Conservation (phyloP, 1,139 yeast species). For the Sugiyamaella castrensis region DNA sequence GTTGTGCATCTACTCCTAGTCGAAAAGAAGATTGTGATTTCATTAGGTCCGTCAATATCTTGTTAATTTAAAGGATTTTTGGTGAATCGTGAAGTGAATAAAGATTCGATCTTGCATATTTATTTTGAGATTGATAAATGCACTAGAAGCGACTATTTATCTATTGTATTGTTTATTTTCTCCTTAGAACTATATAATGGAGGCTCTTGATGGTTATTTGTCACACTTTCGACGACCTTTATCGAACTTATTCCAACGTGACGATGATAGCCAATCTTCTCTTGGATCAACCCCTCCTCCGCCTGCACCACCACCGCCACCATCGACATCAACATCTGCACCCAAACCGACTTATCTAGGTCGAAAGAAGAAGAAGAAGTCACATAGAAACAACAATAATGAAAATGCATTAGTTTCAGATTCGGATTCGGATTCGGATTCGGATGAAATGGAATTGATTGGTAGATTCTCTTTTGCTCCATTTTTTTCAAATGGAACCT, state of each 20-base stretch:
- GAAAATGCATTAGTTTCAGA: neutral
- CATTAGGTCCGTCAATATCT: no score
- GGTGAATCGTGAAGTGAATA: no score
- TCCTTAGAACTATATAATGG: conserved; percentile 7
- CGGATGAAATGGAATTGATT: conserved; percentile 33
- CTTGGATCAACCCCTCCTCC: neutral
- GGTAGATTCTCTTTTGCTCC: conserved; percentile 31
- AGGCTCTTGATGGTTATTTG: conserved; percentile 16
- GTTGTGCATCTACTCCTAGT: no score
- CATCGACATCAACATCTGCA: neutral
- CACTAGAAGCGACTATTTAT: no score
- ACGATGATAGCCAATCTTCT: conserved; percentile 3
- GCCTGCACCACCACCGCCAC: neutral
- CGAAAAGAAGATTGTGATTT: no score
- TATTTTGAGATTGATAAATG: no score
- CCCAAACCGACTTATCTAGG: neutral
- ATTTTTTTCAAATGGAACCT: conserved; percentile 5
- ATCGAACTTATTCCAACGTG: conserved; percentile 13
- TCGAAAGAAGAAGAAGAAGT: conserved; percentile 19
- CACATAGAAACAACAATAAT: neutral
- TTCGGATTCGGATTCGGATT: conserved; percentile 16
- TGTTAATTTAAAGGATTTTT: no score
- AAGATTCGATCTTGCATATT: no score
- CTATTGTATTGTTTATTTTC: no score
- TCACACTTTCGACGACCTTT: conserved; percentile 16